Evolutionary conservation across 2,329 filamentous ascomycete genomes (phyloP).

Genomic region (Arthroderma sp.): DNA sequence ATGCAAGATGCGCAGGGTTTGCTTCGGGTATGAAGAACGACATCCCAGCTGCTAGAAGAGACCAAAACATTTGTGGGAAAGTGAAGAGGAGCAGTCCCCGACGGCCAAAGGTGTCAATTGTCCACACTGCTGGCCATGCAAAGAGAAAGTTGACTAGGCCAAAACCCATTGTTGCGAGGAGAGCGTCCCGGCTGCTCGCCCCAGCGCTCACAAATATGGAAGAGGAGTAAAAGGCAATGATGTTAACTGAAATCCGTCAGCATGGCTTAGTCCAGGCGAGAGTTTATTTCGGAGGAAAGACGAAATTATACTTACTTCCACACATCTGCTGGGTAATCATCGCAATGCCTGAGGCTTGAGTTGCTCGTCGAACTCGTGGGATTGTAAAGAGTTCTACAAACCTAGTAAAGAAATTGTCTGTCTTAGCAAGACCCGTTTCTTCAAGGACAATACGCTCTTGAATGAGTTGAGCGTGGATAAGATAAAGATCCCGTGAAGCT

Average conservation of each 20-base stretch:
- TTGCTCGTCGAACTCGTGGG: constrained; percentile 20
- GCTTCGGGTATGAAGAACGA: constrained; percentile 39
- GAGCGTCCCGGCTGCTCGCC: constrained; percentile 38
- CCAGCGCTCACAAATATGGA: constrained; percentile 23
- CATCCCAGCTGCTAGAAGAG: constrained; percentile 47
- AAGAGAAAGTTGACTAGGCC: constrained; percentile 54
- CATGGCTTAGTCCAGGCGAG: neutral
- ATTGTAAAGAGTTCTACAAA: constrained; percentile 20
- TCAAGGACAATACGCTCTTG: constrained; percentile 27
- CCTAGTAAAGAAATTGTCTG: constrained; percentile 39
- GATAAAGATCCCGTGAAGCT: constrained; percentile 47
- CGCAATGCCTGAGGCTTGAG: constrained; percentile 18
- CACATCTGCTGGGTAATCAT: constrained; percentile 22
- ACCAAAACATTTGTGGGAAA: constrained; percentile 57
- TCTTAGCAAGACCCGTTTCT: constrained; percentile 19
- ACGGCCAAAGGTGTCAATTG: constrained; percentile 54
- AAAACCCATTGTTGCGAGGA: constrained; percentile 48
- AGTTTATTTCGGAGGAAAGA: neutral
- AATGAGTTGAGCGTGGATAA: constrained; percentile 35
- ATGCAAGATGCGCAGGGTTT: constrained; percentile 34
- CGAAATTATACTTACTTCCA: constrained; percentile 22
- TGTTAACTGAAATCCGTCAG: constrained; percentile 37
- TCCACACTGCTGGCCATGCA: constrained; percentile 50
- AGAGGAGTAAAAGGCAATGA: constrained; percentile 59
- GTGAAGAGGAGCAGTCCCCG: constrained; percentile 51